phyloP scores from a whole-genome alignment of 352 stramenopile genomes.

The Phytophthora aleatoria region DNA sequence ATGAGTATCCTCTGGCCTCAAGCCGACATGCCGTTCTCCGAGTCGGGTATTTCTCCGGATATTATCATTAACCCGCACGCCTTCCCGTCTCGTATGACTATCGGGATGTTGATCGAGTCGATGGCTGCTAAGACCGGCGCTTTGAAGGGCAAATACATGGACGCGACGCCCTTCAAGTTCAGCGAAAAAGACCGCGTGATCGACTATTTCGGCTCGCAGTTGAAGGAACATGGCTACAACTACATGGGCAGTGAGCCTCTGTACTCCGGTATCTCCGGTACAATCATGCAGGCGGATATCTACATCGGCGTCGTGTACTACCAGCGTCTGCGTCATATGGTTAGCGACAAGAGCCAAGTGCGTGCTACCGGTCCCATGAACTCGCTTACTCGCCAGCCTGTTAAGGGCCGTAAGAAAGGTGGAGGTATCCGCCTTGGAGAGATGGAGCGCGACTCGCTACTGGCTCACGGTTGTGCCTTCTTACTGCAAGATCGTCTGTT shows the following conservation, averaged over 20 bases:
- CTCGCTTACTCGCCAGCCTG: constrained; percentile 98
- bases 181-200: constrained; percentile 98
- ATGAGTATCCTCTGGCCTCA: constrained; percentile 99
- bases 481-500: constrained; percentile 97
- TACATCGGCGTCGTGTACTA: constrained; percentile 99
- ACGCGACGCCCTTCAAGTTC: constrained; percentile 99
- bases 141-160: constrained; percentile 97
- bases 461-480: constrained; percentile 98
- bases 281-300: constrained; percentile 99
- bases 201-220: constrained; percentile 99
- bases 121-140: constrained; percentile 99
- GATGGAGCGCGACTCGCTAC: constrained; percentile 99
- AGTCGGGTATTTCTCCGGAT: constrained; percentile 98
- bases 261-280: constrained; percentile 99
- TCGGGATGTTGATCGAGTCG: constrained; percentile 96
- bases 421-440: constrained; percentile 99
- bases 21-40: constrained; percentile 99
- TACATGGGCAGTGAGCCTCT: constrained; percentile 99
- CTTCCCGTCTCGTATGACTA: constrained; percentile 99
- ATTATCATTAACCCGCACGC: constrained; percentile 99
- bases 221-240: constrained; percentile 95
- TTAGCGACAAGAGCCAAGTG: constrained; percentile 99
- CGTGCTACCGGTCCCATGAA: constrained; percentile 98
- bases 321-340: constrained; percentile 99
- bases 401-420: constrained; percentile 99